Evolutionary conservation across 768 basidiomycete species (phyloP), one percentile per base, ranked within the genome.

Genomic region (Dacryopinax spathularia): DNA sequence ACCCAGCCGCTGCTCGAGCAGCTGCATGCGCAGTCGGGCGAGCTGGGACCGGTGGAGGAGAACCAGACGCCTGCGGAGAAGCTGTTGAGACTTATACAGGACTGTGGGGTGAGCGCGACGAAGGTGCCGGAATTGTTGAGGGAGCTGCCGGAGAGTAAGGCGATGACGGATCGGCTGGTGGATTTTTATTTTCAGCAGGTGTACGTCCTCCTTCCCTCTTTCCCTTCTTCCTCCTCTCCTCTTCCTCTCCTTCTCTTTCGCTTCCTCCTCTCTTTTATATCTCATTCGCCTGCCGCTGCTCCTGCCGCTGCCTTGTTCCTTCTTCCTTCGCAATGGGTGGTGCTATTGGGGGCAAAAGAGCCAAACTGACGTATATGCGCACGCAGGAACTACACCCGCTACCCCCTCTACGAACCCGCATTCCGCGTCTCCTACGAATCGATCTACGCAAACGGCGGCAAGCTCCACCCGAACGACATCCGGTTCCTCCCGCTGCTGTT

Each of bases 401-500:
- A 95, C 75, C 93, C 92, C 60, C 80, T 95, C 16, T 89, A 88
- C 31, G 92, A 94, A 63, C 79, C 79, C 60, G 86, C 89, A 66
- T 94, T 96, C 71, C 82, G 91, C 37, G 69, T 79, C 31, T 80
- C 87, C 0, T 91, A 88, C 70, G 74, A 79, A 20, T 84, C 87
- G 3, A 76, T 90, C 43, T 81, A 77, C 67, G 75, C 78, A 39
- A 82, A 85, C 73, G 80, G 86, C 66, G 77, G 82, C 60, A 76
- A 79, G 66, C 78, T 86, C 31, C 86, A 86, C 68, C 86, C 85
- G 7, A 82, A 83, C 69, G 87, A 90, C 70, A 82, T 89, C 70
- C 85, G 88, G 60, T 93, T 89, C 72, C 79, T 97, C 2, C 93
- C 93, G 1, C 78, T 96, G n/a, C 78, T 97, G 16, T 97, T 95